phyloP scores from a whole-genome alignment of 202 grass and related monocot genomes.

The Sporobolus alterniflorus region DNA sequence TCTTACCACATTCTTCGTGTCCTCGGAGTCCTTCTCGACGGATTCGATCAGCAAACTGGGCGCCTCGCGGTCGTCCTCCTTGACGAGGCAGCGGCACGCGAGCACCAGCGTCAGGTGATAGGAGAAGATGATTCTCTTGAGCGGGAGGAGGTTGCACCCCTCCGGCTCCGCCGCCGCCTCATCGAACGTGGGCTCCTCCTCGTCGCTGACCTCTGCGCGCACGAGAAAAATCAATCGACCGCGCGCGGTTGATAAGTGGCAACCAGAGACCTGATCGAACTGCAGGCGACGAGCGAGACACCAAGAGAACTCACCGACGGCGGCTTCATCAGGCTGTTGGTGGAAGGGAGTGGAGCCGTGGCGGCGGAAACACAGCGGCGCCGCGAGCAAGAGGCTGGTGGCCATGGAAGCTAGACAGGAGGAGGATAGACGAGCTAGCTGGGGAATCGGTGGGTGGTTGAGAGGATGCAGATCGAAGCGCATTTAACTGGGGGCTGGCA shows the following conservation, averaged over 20 bases:
- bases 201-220: conserved; percentile 50
- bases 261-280: background rate
- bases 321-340: conserved; percentile 43
- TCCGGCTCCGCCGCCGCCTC: conserved; percentile 47
- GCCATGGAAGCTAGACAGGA: background rate
- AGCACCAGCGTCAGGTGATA: conserved; percentile 88
- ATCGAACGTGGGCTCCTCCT: conserved; percentile 56
- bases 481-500: background rate
- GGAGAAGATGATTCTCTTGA: conserved; percentile 76
- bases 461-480: background rate
- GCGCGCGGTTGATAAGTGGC: background rate
- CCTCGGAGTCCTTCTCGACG: conserved; percentile 70
- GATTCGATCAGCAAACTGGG: conserved; percentile 94
- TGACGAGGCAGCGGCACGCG: conserved; percentile 86
- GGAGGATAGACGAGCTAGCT: background rate
- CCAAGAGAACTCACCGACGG: conserved; percentile 41
- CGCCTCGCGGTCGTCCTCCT: conserved; percentile 71
- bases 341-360: conserved; percentile 33
- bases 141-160: conserved; percentile 64
- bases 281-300: background rate
- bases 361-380: background rate
- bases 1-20: conserved; percentile 75
- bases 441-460: background rate
- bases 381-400: conserved; percentile 25
- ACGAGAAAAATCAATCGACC: background rate